phyloP scores from a whole-genome alignment of 306 rosid species.

The Cucumis hystrix region DNA sequence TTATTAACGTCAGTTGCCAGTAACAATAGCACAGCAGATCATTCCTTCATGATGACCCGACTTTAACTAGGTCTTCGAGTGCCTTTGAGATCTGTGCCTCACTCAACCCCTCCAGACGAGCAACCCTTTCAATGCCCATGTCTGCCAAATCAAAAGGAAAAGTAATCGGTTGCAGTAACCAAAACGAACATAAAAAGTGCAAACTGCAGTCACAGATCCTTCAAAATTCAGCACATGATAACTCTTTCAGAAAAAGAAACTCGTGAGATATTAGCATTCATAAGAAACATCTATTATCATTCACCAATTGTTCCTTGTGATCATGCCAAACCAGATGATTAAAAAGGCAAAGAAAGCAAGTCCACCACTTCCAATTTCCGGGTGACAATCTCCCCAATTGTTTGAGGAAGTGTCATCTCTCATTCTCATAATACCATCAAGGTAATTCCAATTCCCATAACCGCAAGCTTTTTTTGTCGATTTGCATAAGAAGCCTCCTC shows the following conservation, averaged over 20 bases:
- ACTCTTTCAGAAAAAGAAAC: background rate
- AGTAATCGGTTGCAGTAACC: background rate
- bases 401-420: background rate
- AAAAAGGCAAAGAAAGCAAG: background rate
- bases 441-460: background rate
- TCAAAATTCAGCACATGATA: background rate
- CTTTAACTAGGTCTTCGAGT: conserved; percentile 67
- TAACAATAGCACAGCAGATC: conserved; percentile 15
- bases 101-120: conserved; percentile 67
- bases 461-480: background rate
- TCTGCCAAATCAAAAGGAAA: conserved; percentile 24
- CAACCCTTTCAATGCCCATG: conserved; percentile 73
- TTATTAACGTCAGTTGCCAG: conserved; percentile 28
- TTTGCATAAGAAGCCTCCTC: background rate
- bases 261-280: background rate
- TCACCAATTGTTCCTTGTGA: background rate
- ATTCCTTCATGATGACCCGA: conserved; percentile 47
- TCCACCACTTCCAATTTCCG: background rate
- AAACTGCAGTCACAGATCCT: background rate
- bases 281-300: background rate
- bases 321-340: background rate
- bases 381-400: background rate
- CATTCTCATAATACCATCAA: background rate
- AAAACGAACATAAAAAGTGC: background rate
- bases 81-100: conserved; percentile 76